These are phyloP conservation scores for Punctularia strigosozonata DNA, from an alignment of 768 basidiomycete species.

Conservation along the genomic window DNA sequence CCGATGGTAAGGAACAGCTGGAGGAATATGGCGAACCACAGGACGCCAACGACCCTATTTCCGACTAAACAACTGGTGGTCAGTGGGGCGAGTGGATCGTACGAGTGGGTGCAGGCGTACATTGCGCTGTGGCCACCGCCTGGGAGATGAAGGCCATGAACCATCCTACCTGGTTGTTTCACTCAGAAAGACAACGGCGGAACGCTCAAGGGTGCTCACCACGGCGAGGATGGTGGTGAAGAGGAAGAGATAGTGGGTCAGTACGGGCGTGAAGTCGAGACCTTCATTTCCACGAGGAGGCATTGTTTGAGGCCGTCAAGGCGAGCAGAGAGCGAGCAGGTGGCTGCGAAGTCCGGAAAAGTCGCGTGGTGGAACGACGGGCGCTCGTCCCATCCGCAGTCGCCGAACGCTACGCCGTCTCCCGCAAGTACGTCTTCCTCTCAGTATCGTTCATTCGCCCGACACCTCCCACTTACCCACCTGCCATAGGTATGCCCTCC, in stretches of 20 bases:
- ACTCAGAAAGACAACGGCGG: background rate
- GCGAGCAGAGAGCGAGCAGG: background rate
- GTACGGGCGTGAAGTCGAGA: conserved; percentile 81
- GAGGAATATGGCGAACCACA: conserved; percentile 48
- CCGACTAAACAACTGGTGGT: conserved; percentile 22
- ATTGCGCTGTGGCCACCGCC: conserved; percentile 25
- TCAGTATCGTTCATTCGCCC: background rate
- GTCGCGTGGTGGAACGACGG: background rate
- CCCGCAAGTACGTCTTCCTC: background rate
- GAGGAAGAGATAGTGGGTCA: conserved; percentile 86
- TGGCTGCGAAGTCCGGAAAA: background rate
- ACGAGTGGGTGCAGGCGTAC: conserved; percentile 11
- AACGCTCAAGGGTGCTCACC: conserved; percentile 31
- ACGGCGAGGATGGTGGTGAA: conserved; percentile 75
- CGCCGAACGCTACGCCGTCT: background rate
- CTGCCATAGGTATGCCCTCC: too few relatives aligned
- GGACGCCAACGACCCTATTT: conserved; percentile 27
- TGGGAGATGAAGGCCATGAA: conserved; percentile 37
- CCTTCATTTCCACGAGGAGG: conserved; percentile 44
- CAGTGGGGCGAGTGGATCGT: conserved; percentile 1
- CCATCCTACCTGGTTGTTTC: conserved; percentile 22
- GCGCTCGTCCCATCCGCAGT: background rate
- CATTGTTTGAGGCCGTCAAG: conserved; percentile 18
- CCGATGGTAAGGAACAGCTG: conserved; percentile 33
- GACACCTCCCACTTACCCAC: background rate